Percentiles rank a stretch among this genome's conserved stretches.
Evolutionary conservation across 352 stramenopile genomes (phyloP).

Genomic region (Pythium monospermum): DNA sequence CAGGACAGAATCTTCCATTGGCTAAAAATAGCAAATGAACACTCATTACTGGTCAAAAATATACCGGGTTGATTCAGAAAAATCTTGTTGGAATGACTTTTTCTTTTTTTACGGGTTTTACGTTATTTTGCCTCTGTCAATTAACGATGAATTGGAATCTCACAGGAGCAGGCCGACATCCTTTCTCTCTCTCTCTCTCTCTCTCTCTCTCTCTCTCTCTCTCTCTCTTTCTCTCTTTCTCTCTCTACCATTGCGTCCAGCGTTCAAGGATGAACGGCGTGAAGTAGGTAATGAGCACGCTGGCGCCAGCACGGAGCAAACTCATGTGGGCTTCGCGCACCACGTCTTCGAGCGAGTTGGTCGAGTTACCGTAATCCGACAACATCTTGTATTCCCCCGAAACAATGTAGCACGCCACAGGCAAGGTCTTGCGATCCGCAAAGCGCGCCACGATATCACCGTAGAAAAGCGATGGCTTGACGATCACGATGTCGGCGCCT

Average conservation of each 20-base stretch:
- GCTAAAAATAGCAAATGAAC: conserved; percentile 21
- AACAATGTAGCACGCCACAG: conserved; percentile 98
- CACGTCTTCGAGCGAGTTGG: conserved; percentile 76
- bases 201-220: no score
- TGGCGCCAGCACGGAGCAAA: conserved; percentile 26
- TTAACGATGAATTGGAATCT: not conserved
- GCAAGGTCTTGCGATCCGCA: conserved; percentile 88
- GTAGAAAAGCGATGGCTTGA: conserved; percentile 99
- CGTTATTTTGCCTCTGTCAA: not conserved
- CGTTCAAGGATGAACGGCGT: conserved; percentile 83
- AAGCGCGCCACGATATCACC: conserved; percentile 96
- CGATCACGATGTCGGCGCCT: conserved; percentile 98
- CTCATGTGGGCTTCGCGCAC: conserved; percentile 78
- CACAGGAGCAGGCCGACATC: conserved; percentile 1
- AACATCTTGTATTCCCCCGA: conserved; percentile 99
- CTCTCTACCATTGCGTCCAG: conserved; percentile 64
- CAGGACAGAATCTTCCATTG: conserved; percentile 19
- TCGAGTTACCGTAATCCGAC: conserved; percentile 89
- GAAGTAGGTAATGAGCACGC: conserved; percentile 99
- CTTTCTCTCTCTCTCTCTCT: no score
- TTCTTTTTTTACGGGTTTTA: no score
- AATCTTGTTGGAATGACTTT: conserved; percentile 7
- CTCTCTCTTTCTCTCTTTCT: not conserved
- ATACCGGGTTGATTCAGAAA: no score
- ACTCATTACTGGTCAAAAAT: no score